Evolutionary conservation across 352 stramenopile species (phyloP).

Genomic region (Globisporangium echinulatum): DNA sequence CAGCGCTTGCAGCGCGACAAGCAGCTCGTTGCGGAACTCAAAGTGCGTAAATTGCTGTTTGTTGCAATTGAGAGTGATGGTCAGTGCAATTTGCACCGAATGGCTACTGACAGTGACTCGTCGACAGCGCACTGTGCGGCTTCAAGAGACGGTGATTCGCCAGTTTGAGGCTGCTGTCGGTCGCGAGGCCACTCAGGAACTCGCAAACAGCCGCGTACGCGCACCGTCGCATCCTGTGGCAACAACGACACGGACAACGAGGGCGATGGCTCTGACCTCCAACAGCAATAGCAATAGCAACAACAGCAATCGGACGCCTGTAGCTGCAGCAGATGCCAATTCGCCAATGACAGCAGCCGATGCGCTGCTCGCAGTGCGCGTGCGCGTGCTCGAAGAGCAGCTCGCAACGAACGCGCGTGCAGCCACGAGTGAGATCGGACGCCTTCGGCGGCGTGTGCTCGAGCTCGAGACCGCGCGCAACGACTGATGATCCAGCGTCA

Average conservation of each 20-base stretch:
- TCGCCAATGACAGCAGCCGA: neutral
- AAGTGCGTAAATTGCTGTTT: constrained; percentile 18
- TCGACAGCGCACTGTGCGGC: constrained; percentile 47
- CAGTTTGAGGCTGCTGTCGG: constrained; percentile 68
- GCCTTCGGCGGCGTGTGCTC: constrained; percentile 54
- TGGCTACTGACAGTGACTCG: neutral
- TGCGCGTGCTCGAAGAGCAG: constrained; percentile 65
- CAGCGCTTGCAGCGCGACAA: constrained; percentile 69
- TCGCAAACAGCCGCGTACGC: neutral
- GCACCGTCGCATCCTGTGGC: neutral
- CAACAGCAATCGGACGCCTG: constrained; percentile 1
- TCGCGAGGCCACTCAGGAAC: constrained; percentile 18
- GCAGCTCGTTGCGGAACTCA: constrained; percentile 38
- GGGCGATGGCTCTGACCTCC: no score
- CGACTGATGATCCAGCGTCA: no score
- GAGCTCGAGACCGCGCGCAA: constrained; percentile 36
- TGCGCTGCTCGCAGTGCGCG: constrained; percentile 33
- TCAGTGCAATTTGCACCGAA: neutral
- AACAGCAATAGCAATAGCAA: neutral
- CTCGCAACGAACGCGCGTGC: constrained; percentile 52
- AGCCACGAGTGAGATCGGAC: constrained; percentile 49
- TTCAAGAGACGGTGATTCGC: constrained; percentile 77
- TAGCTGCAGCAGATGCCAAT: no score
- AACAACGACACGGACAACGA: neutral
- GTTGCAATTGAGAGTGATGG: neutral